Evolutionary conservation across 75 land plant genomes (phyloP), one percentile per base, ranked within the genome.

Genomic region (Chamaecyparis obtusa): DNA sequence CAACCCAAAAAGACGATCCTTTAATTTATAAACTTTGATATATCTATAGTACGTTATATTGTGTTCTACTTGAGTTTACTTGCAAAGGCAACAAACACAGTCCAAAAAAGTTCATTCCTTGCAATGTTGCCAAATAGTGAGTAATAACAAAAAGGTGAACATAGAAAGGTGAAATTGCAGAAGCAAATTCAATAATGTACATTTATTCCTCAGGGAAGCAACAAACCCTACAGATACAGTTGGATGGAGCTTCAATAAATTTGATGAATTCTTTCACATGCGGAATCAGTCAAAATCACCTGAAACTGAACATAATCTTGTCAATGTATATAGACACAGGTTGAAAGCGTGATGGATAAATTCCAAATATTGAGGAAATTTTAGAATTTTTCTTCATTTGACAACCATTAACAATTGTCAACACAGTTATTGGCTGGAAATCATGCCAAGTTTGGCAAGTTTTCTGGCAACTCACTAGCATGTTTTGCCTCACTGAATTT

Each of bases 191-290:
- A 71, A n/a, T 30, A 71, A n/a, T 30, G 75, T 8, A 71, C 0
- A 24, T 71, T 27, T 27, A 72, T 11, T 33, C 33, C 33, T 2
- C 32, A 9, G 33, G 13, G 27, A 72, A 33, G 33, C 16, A 33
- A 72, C 32, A 72, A 9, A 72, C 33, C 69, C n/a, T 64, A 64
- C 27, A 64, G 4, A 64, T 64, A 64, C 27, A 21, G 69, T 64
- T 64, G 36, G 32, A 72, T 13, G 8, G 5, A 35, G 87, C 96
- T 87, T 51, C 54, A 51, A 51, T 51, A 51, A 11, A 51, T 51
- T 51, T 51, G 54, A 51, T 13, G 54, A 11, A 51, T 11, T 9
- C 0, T 51, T 51, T 51, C 54, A 49, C 51, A 11, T 14, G 10
- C 54, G 11, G 13, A 51, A 51, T 13, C 14, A 51, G 0, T 51